phyloP scores from a whole-genome alignment of 2,329 filamentous ascomycete genomes.

The Fusarium miscanthi region DNA sequence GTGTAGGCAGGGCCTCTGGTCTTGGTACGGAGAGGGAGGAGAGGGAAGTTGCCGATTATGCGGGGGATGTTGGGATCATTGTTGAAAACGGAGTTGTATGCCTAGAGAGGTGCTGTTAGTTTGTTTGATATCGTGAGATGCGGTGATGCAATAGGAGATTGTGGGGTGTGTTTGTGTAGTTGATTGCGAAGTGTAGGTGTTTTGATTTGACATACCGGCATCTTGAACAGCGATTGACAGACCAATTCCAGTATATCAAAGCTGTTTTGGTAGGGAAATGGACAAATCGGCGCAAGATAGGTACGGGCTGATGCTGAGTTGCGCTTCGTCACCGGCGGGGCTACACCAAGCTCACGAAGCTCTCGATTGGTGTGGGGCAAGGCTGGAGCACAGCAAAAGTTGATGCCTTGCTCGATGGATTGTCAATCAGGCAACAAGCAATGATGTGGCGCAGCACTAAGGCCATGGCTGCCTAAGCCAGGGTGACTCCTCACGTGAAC shows the following conservation, averaged over 20 bases:
- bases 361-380: slow-evolving; percentile 48
- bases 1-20: slow-evolving; percentile 95
- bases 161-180: not conserved
- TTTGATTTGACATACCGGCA: slow-evolving; percentile 56
- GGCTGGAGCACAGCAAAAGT: slow-evolving; percentile 18
- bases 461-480: slow-evolving; percentile 47
- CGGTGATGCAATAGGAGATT: slow-evolving; percentile 21
- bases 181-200: not conserved
- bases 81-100: slow-evolving; percentile 98
- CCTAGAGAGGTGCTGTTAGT: slow-evolving; percentile 63
- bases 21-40: slow-evolving; percentile 93
- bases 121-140: slow-evolving; percentile 24
- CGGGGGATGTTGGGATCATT: slow-evolving; percentile 74
- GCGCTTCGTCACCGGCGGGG: slow-evolving; percentile 48
- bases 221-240: slow-evolving; percentile 51
- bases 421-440: slow-evolving; percentile 28
- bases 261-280: slow-evolving; percentile 14
- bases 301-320: slow-evolving; percentile 37
- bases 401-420: slow-evolving; percentile 37
- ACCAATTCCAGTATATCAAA: slow-evolving; percentile 40
- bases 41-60: slow-evolving; percentile 87
- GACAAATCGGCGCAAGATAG: slow-evolving; percentile 37
- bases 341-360: slow-evolving; percentile 47
- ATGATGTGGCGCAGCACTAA: slow-evolving; percentile 30
- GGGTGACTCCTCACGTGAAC: slow-evolving; percentile 49